These are phyloP conservation scores for Sextonia rubra DNA, from an alignment of 164 flowering plant genomes.

Conservation along the genomic window DNA sequence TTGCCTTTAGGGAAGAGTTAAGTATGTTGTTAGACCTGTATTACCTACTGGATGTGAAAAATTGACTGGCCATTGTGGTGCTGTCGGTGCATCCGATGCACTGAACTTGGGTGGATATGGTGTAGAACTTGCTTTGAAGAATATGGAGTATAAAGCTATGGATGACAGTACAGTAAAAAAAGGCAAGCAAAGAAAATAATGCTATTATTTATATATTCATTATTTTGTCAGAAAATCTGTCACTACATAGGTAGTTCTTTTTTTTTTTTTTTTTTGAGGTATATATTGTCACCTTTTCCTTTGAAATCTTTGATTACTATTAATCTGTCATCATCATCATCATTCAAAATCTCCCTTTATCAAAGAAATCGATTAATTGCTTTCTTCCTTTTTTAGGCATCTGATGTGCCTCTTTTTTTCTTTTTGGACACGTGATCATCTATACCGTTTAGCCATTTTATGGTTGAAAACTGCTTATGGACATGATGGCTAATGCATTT, in stretches of 20 bases:
- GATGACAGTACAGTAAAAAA: constrained; percentile 84
- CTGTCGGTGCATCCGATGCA: constrained; percentile 65
- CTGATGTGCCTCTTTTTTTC: no score
- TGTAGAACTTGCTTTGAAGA: constrained; percentile 97
- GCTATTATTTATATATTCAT: background rate
- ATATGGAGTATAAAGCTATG: constrained; percentile 99
- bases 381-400: background rate
- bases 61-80: constrained; percentile 53
- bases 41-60: constrained; percentile 83
- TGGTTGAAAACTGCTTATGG: no score
- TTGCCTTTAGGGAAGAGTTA: constrained; percentile 63
- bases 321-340: background rate
- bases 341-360: background rate
- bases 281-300: no score
- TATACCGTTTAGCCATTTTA: no score
- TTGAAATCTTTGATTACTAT: no score
- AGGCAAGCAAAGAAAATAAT: constrained; percentile 38
- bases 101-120: constrained; percentile 94
- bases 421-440: no score
- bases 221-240: background rate
- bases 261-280: background rate
- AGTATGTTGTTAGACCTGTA: constrained; percentile 84
- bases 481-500: no score
- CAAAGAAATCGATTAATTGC: background rate
- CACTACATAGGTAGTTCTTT: background rate